Evolutionary conservation across 2,329 filamentous ascomycete genomes (phyloP), one percentile per base, ranked within the genome.

Genomic region (Alternaria triticimaculans): DNA sequence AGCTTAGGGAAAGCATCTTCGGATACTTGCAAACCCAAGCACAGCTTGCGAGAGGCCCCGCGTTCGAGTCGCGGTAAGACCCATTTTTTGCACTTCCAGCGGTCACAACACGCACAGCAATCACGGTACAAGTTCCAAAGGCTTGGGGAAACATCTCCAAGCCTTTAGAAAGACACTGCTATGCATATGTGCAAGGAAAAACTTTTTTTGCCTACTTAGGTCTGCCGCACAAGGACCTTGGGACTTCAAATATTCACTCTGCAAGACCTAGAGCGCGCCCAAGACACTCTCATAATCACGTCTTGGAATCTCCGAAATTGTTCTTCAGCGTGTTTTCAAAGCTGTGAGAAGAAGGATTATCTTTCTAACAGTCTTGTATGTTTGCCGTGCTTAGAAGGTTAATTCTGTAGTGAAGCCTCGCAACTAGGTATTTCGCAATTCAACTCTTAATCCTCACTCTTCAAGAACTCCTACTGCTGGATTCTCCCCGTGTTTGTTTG

Each of bases 1-100:
- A 37, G 87, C 87, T 88, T 88, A 89, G 87, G 87, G 87, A 11
- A 18, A 41, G 37, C 37, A 6, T 41, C 37, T 41, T 41, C 4
- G 8, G 37, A 41, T 6, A 6, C n/a, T 41, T 6, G 37, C 53
- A 55, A 41, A 55, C 62, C 71, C 65, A 62, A 73, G 70, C 63
- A 68, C 18, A 53, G 58, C 53, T 61, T 71, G 70, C 70, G 70
- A 72, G 70, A 72, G 70, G 70, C 70, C 70, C 70, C 69, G 70
- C 69, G 69, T 72, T 72, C 70, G 70, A 71, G 67, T 72, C 69
- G 69, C 70, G 70, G 70, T 62, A 71, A 64, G 70, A 72, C 70
- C 70, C 67, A 25, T 57, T 54, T 67, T 65, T 67, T 67, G 58
- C 59, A 5, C 41, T 23, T 55, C 8, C 5, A 5, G 18, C 12